phyloP scores from a whole-genome alignment of 768 basidiomycete genomes.

The Hygrocybe coccinea region DNA sequence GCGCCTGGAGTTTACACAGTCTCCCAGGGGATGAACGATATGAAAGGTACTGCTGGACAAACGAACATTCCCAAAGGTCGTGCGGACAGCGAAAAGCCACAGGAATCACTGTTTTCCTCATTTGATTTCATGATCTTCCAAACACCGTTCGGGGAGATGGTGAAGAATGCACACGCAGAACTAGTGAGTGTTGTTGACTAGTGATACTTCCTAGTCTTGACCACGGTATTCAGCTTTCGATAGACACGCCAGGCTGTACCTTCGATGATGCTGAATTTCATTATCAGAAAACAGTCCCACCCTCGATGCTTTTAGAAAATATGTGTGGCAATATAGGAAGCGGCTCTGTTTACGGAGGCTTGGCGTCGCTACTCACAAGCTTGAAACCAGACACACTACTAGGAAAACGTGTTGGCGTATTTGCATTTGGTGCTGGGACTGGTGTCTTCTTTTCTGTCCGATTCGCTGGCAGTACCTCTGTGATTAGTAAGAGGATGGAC shows the following conservation, averaged over 20 bases:
- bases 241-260: too few relatives aligned
- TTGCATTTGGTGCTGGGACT: not conserved
- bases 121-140: not conserved
- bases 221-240: too few relatives aligned
- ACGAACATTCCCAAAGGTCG: too few relatives aligned
- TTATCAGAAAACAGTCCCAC: slow-evolving; percentile 22
- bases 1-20: not conserved
- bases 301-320: not conserved
- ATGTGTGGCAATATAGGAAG: not conserved
- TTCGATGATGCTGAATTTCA: too few relatives aligned
- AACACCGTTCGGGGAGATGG: not conserved
- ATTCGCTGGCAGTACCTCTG: not conserved
- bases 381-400: not conserved
- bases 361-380: not conserved
- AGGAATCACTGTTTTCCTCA: not conserved
- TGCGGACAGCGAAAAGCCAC: not conserved
- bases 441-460: not conserved
- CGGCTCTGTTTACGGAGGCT: not conserved
- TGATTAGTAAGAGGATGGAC: not conserved
- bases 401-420: not conserved
- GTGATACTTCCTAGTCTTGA: too few relatives aligned
- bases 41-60: too few relatives aligned
- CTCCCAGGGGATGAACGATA: too few relatives aligned
- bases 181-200: not conserved
- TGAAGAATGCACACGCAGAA: not conserved